Evolutionary conservation across 202 grass and related monocot genomes (phyloP).

Genomic region (Eragrostis tef): DNA sequence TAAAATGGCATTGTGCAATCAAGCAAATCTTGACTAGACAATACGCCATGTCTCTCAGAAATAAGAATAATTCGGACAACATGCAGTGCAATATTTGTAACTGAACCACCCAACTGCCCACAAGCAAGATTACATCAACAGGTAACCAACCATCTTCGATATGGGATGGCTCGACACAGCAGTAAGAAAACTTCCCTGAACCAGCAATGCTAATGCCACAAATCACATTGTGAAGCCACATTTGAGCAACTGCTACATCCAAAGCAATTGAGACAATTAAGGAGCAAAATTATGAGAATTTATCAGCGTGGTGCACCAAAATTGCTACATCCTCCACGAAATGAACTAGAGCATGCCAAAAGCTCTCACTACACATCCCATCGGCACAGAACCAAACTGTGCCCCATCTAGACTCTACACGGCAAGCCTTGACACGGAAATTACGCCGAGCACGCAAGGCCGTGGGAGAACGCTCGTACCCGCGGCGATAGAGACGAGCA

Average conservation of each 20-base stretch:
- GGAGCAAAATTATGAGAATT: neutral
- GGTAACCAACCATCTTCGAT: neutral
- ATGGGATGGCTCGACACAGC: neutral
- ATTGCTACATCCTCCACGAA: neutral
- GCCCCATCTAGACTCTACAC: neutral
- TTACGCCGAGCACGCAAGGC: neutral
- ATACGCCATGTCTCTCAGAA: neutral
- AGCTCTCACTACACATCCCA: too few relatives aligned
- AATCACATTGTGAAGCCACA: neutral
- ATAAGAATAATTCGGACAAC: neutral
- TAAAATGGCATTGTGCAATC: neutral
- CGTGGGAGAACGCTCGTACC: neutral
- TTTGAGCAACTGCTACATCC: neutral
- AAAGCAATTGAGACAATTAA: neutral
- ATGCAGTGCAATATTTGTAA: neutral
- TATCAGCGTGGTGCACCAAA: neutral
- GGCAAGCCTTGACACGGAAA: neutral
- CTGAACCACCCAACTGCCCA: conserved; percentile 2
- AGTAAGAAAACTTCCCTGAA: neutral
- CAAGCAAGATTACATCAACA: conserved; percentile 29
- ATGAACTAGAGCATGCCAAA: too few relatives aligned
- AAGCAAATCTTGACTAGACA: neutral
- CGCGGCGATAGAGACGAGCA: neutral
- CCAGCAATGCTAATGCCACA: neutral
- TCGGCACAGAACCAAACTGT: neutral